Conservation (phyloP, 1,284 basidiomycete genomes). For the Inonotus hispidus region DNA sequence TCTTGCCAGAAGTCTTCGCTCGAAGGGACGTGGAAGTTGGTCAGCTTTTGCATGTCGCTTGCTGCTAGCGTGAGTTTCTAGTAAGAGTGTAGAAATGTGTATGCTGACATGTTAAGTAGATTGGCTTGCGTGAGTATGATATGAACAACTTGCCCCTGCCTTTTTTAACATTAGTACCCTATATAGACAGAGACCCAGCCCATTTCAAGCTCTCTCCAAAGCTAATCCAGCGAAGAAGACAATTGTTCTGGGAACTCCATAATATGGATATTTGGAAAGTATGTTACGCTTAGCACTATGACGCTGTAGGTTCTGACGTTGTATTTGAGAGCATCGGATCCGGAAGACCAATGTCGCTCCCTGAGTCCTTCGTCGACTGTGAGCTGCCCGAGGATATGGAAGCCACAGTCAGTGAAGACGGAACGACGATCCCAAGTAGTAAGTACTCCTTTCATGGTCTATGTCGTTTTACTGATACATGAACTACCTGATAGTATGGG, state of each 20-base stretch:
- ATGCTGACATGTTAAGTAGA: neutral
- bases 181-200: constrained; percentile 14
- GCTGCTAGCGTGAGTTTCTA: constrained; percentile 24
- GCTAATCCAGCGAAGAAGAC: constrained; percentile 6
- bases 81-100: neutral
- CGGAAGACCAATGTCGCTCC: constrained; percentile 13
- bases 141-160: neutral
- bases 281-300: neutral
- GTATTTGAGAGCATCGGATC: constrained; percentile 6
- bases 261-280: constrained; percentile 10
- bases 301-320: neutral
- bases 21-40: constrained; percentile 24
- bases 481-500: neutral
- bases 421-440: constrained; percentile 8
- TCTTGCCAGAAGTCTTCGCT: constrained; percentile 1
- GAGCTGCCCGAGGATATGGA: constrained; percentile 13
- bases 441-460: neutral
- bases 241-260: constrained; percentile 14
- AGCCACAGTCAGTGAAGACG: constrained; percentile 6
- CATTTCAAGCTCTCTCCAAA: constrained; percentile 7
- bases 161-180: neutral
- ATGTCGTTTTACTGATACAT: neutral
- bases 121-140: constrained; percentile 12
- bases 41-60: constrained; percentile 24
- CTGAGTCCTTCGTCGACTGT: constrained; percentile 8